These are phyloP conservation scores for Gremmenia infestans DNA, from an alignment of 2,329 filamentous ascomycete species.

Conservation along the genomic window DNA sequence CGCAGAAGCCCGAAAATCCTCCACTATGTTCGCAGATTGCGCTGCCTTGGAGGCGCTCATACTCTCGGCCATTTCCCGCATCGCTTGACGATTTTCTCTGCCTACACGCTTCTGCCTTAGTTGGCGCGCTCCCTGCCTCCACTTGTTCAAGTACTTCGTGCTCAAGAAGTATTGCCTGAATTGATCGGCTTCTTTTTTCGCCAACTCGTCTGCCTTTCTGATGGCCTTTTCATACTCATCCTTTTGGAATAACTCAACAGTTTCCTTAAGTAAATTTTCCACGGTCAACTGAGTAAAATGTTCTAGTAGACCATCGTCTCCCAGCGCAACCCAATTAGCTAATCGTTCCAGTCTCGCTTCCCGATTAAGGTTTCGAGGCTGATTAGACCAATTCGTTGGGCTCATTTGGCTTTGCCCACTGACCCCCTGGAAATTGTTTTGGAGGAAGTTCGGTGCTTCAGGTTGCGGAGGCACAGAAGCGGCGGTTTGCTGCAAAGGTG, in stretches of 20 bases:
- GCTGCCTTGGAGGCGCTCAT: conserved; percentile 22
- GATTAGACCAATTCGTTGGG: background rate
- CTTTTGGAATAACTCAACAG: conserved; percentile 12
- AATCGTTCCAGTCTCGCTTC: conserved; percentile 11
- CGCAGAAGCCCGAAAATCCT: conserved; percentile 29
- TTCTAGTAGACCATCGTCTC: conserved; percentile 30
- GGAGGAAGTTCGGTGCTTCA: background rate
- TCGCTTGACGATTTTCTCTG: conserved; percentile 25
- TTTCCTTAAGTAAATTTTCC: conserved; percentile 17
- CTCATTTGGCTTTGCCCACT: background rate
- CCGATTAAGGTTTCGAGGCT: conserved; percentile 1
- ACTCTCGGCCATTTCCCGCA: conserved; percentile 27
- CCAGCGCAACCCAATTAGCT: conserved; percentile 26
- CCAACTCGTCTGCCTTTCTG: conserved; percentile 19
- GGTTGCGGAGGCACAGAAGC: background rate
- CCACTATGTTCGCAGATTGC: conserved; percentile 24
- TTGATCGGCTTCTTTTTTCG: conserved; percentile 19
- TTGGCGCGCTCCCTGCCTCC: conserved; percentile 24
- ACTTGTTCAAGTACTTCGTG: conserved; percentile 27
- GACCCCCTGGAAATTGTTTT: background rate
- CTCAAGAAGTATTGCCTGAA: conserved; percentile 26
- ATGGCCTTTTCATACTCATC: conserved; percentile 18
- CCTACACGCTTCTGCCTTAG: conserved; percentile 26
- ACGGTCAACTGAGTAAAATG: conserved; percentile 27
- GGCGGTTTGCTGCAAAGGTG: background rate